These are phyloP conservation scores for Anthoceros angustus DNA, from an alignment of 225 moss, liverwort and hornwort genomes.

Conservation along the genomic window DNA sequence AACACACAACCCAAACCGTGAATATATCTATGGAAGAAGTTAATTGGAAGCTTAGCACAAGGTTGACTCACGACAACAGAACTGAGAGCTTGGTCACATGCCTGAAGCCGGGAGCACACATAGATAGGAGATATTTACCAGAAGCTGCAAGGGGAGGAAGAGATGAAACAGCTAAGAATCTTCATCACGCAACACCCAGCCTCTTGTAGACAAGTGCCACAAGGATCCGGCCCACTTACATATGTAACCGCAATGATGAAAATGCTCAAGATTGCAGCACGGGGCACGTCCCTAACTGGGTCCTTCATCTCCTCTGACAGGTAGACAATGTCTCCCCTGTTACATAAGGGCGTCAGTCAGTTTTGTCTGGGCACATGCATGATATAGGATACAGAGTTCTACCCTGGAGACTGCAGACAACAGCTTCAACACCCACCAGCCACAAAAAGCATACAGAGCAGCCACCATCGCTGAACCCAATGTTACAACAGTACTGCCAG, in stretches of 20 bases:
- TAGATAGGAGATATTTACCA: slow-evolving; percentile 53
- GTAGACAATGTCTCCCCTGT: slow-evolving; percentile 57
- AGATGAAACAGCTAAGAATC: slow-evolving; percentile 1
- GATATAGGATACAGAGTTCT: slow-evolving; percentile 5
- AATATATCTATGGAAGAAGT: neutral
- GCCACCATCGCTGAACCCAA: slow-evolving; percentile 69
- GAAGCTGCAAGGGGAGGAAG: slow-evolving; percentile 38
- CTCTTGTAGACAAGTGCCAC: too few relatives aligned
- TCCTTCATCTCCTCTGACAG: slow-evolving; percentile 77
- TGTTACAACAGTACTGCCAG: slow-evolving; percentile 35
- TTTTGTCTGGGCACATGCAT: neutral
- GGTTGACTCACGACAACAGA: neutral
- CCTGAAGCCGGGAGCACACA: slow-evolving; percentile 64
- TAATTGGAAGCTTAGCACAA: neutral
- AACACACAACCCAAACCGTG: slow-evolving; percentile 12
- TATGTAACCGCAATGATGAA: slow-evolving; percentile 43
- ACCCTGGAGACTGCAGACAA: neutral
- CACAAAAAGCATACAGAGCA: slow-evolving; percentile 66
- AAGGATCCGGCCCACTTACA: slow-evolving; percentile 25
- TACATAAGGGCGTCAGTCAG: slow-evolving; percentile 3
- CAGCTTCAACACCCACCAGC: slow-evolving; percentile 31
- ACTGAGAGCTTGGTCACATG: slow-evolving; percentile 14
- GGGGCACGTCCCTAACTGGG: slow-evolving; percentile 54
- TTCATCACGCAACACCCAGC: neutral
- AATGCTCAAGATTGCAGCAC: slow-evolving; percentile 32